phyloP scores from a whole-genome alignment of 306 rosid genomes.

The Arachis stenosperma region DNA sequence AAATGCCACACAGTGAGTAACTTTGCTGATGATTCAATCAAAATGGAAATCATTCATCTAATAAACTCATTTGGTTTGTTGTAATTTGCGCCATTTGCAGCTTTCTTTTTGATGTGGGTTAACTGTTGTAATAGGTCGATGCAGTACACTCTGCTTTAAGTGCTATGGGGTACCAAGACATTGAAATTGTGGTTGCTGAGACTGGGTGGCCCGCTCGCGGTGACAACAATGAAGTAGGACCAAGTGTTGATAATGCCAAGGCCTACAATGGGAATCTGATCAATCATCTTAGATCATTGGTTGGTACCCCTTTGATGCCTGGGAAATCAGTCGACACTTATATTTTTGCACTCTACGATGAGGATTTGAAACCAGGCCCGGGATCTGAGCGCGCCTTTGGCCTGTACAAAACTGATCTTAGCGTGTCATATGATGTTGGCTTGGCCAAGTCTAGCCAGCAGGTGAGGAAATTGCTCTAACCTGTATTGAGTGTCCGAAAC shows the following conservation, averaged over 20 bases:
- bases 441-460: conserved; percentile 64
- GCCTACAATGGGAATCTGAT: conserved; percentile 90
- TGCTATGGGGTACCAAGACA: conserved; percentile 59
- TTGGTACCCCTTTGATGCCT: conserved; percentile 92
- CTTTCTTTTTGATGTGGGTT: background rate
- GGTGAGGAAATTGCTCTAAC: conserved; percentile 47
- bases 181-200: conserved; percentile 83
- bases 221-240: conserved; percentile 72
- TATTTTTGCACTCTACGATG: conserved; percentile 84
- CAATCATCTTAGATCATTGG: conserved; percentile 80
- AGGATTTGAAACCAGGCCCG: conserved; percentile 73
- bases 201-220: conserved; percentile 95
- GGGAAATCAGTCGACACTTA: conserved; percentile 82
- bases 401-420: conserved; percentile 67
- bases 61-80: background rate
- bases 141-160: conserved; percentile 79
- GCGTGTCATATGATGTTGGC: conserved; percentile 72
- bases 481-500: background rate
- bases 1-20: conserved; percentile 12
- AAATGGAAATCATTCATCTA: background rate
- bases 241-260: conserved; percentile 78
- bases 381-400: conserved; percentile 82
- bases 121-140: conserved; percentile 66
- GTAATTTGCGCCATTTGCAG: background rate
- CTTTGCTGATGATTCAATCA: background rate